phyloP scores from a whole-genome alignment of 2,329 filamentous ascomycete genomes.

The Juglanconis oblonga region DNA sequence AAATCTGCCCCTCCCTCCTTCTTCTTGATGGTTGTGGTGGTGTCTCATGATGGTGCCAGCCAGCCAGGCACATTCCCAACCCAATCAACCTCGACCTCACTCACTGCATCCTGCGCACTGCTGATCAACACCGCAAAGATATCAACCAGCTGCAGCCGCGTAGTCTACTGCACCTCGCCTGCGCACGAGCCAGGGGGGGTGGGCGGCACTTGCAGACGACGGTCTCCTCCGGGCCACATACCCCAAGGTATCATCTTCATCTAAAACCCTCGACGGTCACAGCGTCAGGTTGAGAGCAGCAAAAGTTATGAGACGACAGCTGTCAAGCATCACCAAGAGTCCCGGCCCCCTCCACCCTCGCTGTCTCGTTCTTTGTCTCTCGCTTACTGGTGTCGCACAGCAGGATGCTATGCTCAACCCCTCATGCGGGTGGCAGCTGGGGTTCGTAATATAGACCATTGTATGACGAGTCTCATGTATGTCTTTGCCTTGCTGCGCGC shows the following conservation, averaged over 20 bases:
- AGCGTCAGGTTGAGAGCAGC: not conserved
- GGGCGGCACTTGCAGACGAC: not conserved
- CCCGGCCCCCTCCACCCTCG: not conserved
- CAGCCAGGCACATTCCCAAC: not conserved
- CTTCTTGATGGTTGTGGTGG: not conserved
- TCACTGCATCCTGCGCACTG: too few species aligned
- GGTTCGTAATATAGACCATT: conserved; percentile 7
- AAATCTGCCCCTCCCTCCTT: not conserved
- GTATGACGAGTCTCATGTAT: conserved; percentile 1
- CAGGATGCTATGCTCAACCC: conserved; percentile 4
- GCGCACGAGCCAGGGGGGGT: conserved; percentile 2
- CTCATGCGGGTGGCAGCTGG: not conserved
- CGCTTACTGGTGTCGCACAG: conserved; percentile 16
- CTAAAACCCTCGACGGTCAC: not conserved
- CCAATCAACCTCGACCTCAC: not conserved
- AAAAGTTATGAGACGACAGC: not conserved
- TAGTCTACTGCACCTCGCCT: conserved; percentile 14
- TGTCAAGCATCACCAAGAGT: not conserved
- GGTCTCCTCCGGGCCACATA: not conserved
- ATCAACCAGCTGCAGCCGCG: not conserved
- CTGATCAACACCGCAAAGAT: not conserved
- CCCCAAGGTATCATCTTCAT: not conserved
- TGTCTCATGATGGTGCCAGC: conserved; percentile 5
- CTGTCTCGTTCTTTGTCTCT: conserved; percentile 1
- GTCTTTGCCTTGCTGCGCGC: not conserved